Percentiles rank a stretch among this genome's conserved stretches.
These are phyloP conservation scores for Beauveria varroae DNA, from an alignment of 2,329 filamentous ascomycete genomes.

Conservation along the genomic window DNA sequence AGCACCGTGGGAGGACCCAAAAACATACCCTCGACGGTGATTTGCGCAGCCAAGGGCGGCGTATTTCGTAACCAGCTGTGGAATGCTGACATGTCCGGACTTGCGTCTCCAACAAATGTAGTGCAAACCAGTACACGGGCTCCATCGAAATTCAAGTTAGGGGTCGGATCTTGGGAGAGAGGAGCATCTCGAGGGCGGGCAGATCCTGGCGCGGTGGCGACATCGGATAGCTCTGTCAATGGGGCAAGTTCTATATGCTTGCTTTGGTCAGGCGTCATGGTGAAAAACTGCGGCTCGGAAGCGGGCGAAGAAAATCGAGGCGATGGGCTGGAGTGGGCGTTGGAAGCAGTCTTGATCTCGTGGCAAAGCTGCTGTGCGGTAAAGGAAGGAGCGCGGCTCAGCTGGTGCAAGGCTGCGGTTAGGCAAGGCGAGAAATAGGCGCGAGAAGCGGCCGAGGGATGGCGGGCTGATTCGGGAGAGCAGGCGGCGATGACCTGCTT, in stretches of 20 bases:
- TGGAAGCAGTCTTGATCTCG: conserved; percentile 40
- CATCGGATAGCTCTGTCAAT: conserved; percentile 20
- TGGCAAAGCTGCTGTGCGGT: conserved; percentile 49
- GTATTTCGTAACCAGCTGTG: conserved; percentile 58
- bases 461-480: conserved; percentile 32
- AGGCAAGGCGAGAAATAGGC: conserved; percentile 51
- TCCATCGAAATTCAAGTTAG: conserved; percentile 54
- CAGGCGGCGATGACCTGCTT: conserved; percentile 59
- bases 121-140: conserved; percentile 58
- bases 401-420: conserved; percentile 45
- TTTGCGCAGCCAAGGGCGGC: conserved; percentile 47
- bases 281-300: conserved; percentile 36
- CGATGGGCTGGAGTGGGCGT: conserved; percentile 29
- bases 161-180: conserved; percentile 38
- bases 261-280: conserved; percentile 45
- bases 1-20: conserved; percentile 59
- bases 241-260: conserved; percentile 47
- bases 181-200: conserved; percentile 23
- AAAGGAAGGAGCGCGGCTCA: conserved; percentile 46
- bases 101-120: conserved; percentile 58
- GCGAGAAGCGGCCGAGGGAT: conserved; percentile 32
- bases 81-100: conserved; percentile 58
- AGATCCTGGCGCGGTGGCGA: not conserved
- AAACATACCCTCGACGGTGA: conserved; percentile 61
- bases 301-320: conserved; percentile 25